phyloP scores from a whole-genome alignment of 2,329 filamentous ascomycete genomes.

The Coniella lustricola region DNA sequence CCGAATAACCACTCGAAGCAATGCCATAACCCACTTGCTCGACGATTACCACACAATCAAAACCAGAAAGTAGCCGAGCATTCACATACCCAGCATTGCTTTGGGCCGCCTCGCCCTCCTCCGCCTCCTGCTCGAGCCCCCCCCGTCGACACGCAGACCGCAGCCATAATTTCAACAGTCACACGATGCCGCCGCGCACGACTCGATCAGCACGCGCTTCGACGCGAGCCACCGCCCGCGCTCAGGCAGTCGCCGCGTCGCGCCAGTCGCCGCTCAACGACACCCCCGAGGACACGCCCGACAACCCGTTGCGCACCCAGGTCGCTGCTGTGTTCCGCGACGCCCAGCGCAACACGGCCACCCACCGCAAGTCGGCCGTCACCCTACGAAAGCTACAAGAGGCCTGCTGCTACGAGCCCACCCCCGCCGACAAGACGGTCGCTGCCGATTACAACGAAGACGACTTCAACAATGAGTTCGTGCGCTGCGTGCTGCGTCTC shows the following conservation, averaged over 20 bases:
- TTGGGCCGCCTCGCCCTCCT: slow-evolving; percentile 11
- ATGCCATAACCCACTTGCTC: neutral
- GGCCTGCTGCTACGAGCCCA: slow-evolving; percentile 63
- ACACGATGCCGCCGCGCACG: slow-evolving; percentile 44
- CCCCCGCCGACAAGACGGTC: slow-evolving; percentile 41
- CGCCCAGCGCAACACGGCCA: slow-evolving; percentile 82
- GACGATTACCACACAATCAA: neutral
- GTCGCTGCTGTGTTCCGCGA: slow-evolving; percentile 69
- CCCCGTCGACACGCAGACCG: neutral
- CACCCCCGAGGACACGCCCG: slow-evolving; percentile 64
- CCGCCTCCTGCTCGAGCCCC: slow-evolving; percentile 13
- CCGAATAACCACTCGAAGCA: neutral
- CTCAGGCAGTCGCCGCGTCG: slow-evolving; percentile 34
- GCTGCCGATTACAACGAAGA: slow-evolving; percentile 70
- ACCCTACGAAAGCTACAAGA: slow-evolving; percentile 88
- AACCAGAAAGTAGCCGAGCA: neutral
- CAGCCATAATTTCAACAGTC: no score
- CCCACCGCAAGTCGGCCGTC: slow-evolving; percentile 83
- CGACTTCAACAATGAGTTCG: slow-evolving; percentile 81
- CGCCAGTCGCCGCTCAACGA: slow-evolving; percentile 40
- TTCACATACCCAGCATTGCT: slow-evolving; percentile 15
- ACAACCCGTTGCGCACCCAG: slow-evolving; percentile 64
- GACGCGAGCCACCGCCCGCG: slow-evolving; percentile 33
- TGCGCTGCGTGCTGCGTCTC: slow-evolving; percentile 72
- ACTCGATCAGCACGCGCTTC: slow-evolving; percentile 40